Conservation (phyloP, 202 grass and related monocot genomes). For the Setaria viridis region DNA sequence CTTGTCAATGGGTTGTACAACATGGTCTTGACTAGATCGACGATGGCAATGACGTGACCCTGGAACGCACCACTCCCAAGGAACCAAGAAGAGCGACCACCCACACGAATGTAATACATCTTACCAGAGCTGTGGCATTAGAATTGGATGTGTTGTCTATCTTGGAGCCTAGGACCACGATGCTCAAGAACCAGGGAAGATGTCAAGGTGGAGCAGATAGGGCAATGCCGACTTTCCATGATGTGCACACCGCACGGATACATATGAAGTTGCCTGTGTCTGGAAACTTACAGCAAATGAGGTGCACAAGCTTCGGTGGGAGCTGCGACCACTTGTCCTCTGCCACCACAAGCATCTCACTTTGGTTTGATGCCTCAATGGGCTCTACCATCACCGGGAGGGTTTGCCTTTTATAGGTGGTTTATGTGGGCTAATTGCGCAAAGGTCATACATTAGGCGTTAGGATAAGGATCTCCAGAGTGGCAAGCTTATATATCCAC, state of each 20-base stretch:
- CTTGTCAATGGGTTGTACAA: conserved; percentile 25
- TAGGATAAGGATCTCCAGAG: neutral
- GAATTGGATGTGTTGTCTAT: neutral
- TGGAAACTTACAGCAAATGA: conserved; percentile 22
- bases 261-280: conserved; percentile 34
- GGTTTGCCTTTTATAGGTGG: neutral
- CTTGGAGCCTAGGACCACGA: neutral
- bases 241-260: conserved; percentile 46
- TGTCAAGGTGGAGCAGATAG: conserved; percentile 3
- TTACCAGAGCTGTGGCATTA: conserved; percentile 27
- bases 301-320: conserved; percentile 33
- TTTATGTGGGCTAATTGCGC: neutral
- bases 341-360: neutral
- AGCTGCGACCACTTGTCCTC: conserved; percentile 24
- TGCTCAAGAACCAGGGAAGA: conserved; percentile 39
- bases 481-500: neutral
- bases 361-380: neutral
- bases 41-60: neutral
- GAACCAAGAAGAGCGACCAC: neutral
- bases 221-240: conserved; percentile 23
- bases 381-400: neutral
- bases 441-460: neutral
- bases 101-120: neutral
- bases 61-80: neutral
- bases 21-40: conserved; percentile 19